Base-by-base conservation (phyloP, 176 grass and related monocot species). In the Eleusine indica region DNA sequence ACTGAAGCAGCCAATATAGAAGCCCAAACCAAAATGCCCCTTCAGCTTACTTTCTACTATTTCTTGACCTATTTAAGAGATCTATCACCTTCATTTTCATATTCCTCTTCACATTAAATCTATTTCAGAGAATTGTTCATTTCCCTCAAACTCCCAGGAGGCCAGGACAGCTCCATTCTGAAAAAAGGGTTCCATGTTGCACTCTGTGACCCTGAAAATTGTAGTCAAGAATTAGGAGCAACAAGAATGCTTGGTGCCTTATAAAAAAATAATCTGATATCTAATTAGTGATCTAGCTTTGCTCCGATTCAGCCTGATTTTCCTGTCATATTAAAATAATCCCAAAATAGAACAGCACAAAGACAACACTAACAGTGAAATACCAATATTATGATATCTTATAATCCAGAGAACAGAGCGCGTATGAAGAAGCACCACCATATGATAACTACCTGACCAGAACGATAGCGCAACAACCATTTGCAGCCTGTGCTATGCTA, bases 201-300 rank as follows among this genome's bases (percentile, higher is more conserved):
- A 42, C 63, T 82, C 9, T 44, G 13, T 41, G 30, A 51, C 61
- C 74, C 84, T 90, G 74, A 68, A 74, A 67, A 86, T 82, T 53
- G 63, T 70, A 49, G 68, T 54, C 65, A 66, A 80, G 43, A 7
- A 53, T 82, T 82, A 73, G 68, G 72, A 77, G 28, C 63, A 66
- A 68, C 66, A 68, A 80, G 15, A 40, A 86, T 79, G 48, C 7
- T 3, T 68, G 37, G 11, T 68, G 57, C 25, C 25, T 85, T 35
- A 35, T 35, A 35, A 35, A 35, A 35, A 35, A 35, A 35, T 35
- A 35, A 35, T 35, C 32, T 35, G 32, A 35, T 35, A 35, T 35
- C 32, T 35, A 35, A 35, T 57, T 57, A 41, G 56, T 44, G n/a
- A 57, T 77, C 58, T 35, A 61, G 44, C 14, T 90, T 80, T 77